Evolutionary conservation across 345 rosid genomes (phyloP), one percentile per base, ranked within the genome.

Genomic region (Geranium rotundifolium): DNA sequence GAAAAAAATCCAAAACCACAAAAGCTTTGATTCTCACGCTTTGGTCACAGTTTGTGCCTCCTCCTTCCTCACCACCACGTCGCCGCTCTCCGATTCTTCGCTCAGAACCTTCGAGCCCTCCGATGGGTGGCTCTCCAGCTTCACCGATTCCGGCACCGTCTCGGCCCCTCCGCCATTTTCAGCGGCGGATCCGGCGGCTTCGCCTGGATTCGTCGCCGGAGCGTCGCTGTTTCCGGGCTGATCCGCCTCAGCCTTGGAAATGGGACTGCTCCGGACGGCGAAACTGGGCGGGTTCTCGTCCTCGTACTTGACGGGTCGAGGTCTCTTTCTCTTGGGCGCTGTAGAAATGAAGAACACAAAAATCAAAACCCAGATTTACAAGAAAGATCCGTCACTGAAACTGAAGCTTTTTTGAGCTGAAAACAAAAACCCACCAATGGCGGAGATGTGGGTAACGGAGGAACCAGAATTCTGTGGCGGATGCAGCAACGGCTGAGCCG

Each of bases 271-370:
- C 2, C 90, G 80, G 49, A 72, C 78, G 2, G 85, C 72, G 54
- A 68, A 74, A 50, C 14, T 60, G 8, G 83, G 70, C 58, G 82
- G 81, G 72, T 73, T 84, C 58, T 95, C 99, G 3, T 90, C 97
- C 15, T 90, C 97, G 46, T 82, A 83, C 79, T 82, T 93, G 6
- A 88, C 74, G 1, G 85, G 88, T 62, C 96, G 75, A 5, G 99
- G 99, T 72, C 82, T 85, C 72, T 88, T 95, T 75, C 99, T 82
- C 82, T 85, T 95, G 0, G 99, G 99, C 39, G 88, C 99, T 95
- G 84, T 66, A 73, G 64, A 63, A 57, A 59, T 9, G 39, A 57
- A 6, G 46, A 10, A 18, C 31, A 46, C 59, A 49, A 4, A 23
- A 34, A 17, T 20, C 20, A n/a, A 20, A 4, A 13, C 10, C 50